Evolutionary conservation across 2,329 filamentous ascomycete genomes (phyloP), one percentile per base, ranked within the genome.

Genomic region (Colletotrichum sp.): DNA sequence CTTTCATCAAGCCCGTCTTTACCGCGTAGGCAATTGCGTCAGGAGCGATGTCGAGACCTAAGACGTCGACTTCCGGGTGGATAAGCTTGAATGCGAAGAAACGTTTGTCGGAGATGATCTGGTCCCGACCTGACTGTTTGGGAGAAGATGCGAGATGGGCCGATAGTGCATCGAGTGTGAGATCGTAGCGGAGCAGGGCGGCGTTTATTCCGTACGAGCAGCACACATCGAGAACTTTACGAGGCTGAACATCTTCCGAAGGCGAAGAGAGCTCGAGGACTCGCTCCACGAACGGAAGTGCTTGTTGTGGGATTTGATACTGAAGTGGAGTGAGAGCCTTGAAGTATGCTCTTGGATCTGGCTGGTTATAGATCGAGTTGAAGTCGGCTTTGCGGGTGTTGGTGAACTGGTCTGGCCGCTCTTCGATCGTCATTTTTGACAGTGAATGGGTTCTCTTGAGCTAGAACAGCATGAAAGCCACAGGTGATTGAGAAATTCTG

Each of bases 171-270:
- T 72, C 60, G 5, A 75, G 44, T 8, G 32, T 52, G n/a, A 71
- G 15, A 4, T 66, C 36, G 60, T 36, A 30, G 24, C 72, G 68
- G 34, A 75, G 59, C 16, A 75, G 68, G 2, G 72, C 72, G 6
- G 68, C 68, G 60, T 75, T 75, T 36, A 71, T 75, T 5, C 72
- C 72, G 59, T 75, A 75, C 6, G 60, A 71, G 24, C 68, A 75
- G 68, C 72, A 72, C 0, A 75, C 68, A 4, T 75, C 72, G 5
- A 75, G 60, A 3, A 75, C 26, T 16, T 66, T 72, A 13, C 49
- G 24, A 8, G 34, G 13, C 13, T 36, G 13, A 4, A 34, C 21
- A 21, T 5, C 12, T 16, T 18, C 13, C 10, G 49, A 24, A 24
- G 24, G 5, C 1, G 67, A 21, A 18, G 72, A 75, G 5, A 72